phyloP scores from a whole-genome alignment of 2,329 filamentous ascomycete genomes.

The Parafenestella ontariensis region DNA sequence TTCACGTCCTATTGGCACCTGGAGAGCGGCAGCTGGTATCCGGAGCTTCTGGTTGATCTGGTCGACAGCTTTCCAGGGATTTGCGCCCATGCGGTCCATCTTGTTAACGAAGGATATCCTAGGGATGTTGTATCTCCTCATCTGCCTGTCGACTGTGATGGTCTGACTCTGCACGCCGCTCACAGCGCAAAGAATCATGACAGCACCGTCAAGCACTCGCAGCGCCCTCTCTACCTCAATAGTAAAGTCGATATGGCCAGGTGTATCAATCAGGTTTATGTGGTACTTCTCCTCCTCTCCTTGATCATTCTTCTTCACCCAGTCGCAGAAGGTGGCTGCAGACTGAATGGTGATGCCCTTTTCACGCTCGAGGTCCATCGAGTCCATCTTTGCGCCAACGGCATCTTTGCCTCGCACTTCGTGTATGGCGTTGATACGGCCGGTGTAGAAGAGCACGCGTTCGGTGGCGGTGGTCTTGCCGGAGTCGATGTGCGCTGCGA shows the following conservation, averaged over 20 bases:
- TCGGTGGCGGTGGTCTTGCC: constrained; percentile 98
- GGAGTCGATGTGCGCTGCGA: constrained; percentile 98
- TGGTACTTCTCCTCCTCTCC: constrained; percentile 91
- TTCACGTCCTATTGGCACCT: constrained; percentile 92
- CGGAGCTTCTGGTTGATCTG: constrained; percentile 97
- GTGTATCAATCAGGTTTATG: constrained; percentile 98
- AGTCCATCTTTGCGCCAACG: constrained; percentile 99
- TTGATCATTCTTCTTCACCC: constrained; percentile 76
- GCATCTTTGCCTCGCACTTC: constrained; percentile 95
- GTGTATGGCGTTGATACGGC: constrained; percentile 95
- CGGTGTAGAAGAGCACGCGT: constrained; percentile 97
- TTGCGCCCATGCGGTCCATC: constrained; percentile 99
- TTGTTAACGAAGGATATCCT: constrained; percentile 98
- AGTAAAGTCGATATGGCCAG: constrained; percentile 98
- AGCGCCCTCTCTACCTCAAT: constrained; percentile 97
- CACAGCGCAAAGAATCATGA: constrained; percentile 98
- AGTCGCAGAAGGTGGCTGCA: constrained; percentile 96
- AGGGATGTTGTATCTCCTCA: constrained; percentile 97
- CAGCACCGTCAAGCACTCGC: constrained; percentile 92
- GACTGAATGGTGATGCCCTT: constrained; percentile 99
- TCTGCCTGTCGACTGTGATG: constrained; percentile 97
- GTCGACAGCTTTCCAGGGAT: constrained; percentile 96
- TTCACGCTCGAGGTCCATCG: constrained; percentile 97
- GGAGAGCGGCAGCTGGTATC: constrained; percentile 88
- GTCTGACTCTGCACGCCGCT: constrained; percentile 98